A percentile compares a stretch with the other conserved stretches of the same genome.
These are phyloP conservation scores for Elsinoe perseae DNA, from an alignment of 2,329 filamentous ascomycete species.

Conservation along the genomic window DNA sequence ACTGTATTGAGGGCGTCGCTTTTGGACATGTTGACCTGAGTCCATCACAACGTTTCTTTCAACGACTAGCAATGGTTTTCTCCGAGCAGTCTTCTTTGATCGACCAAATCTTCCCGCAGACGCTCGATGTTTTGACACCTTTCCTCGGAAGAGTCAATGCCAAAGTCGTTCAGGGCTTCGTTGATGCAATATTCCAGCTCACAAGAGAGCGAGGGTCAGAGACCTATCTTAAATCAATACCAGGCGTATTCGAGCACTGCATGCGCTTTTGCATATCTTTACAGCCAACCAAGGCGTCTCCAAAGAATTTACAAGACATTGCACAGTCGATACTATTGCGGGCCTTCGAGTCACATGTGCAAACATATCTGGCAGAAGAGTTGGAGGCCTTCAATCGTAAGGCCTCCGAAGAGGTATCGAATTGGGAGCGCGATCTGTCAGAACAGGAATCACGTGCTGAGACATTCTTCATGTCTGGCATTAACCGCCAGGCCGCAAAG, in stretches of 20 bases:
- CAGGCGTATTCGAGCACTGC: slow-evolving; percentile 80
- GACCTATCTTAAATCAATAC: slow-evolving; percentile 76
- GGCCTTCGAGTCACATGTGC: slow-evolving; percentile 87
- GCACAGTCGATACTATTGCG: slow-evolving; percentile 60
- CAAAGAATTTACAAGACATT: slow-evolving; percentile 54
- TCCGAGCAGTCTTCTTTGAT: slow-evolving; percentile 79
- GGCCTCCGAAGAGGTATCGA: slow-evolving; percentile 66
- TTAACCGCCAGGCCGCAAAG: slow-evolving; percentile 91
- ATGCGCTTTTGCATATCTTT: slow-evolving; percentile 68
- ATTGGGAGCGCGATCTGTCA: slow-evolving; percentile 86
- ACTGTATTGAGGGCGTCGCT: slow-evolving; percentile 66
- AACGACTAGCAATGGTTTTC: slow-evolving; percentile 61
- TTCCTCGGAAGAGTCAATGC: slow-evolving; percentile 78
- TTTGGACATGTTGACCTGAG: slow-evolving; percentile 65
- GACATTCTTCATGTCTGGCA: slow-evolving; percentile 90
- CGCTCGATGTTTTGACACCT: slow-evolving; percentile 62
- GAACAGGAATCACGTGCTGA: slow-evolving; percentile 87
- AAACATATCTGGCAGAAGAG: slow-evolving; percentile 87
- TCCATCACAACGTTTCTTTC: slow-evolving; percentile 75
- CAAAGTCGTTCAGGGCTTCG: slow-evolving; percentile 75
- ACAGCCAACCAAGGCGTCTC: slow-evolving; percentile 56
- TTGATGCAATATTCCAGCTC: slow-evolving; percentile 79
- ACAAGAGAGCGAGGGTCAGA: slow-evolving; percentile 66
- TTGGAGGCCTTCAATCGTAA: slow-evolving; percentile 73
- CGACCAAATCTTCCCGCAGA: slow-evolving; percentile 69